Evolutionary conservation across 805 yeast species (phyloP), one percentile per base, ranked within the genome.

Genomic region (Saturnispora kantuleensis): DNA sequence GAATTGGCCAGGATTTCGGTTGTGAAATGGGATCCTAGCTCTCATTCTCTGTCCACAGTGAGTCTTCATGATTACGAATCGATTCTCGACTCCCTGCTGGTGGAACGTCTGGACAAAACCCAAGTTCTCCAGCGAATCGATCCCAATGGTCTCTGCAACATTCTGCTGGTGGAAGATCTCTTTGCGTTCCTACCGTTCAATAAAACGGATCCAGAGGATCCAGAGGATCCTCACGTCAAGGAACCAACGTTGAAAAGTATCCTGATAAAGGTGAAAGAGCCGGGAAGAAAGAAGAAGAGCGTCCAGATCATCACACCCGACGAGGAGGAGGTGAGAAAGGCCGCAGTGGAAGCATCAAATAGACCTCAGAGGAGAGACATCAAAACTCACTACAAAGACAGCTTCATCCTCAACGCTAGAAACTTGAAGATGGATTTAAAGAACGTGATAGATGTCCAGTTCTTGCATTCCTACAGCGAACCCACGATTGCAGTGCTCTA

Each of bases 61-160:
- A 84, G 95, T 41, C 66, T 93, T 42, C 98, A 93, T 64, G 87
- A 75, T 58, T 93, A 89, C 60, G 97, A 90, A 54, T 74, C 77
- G 37, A 76, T 76, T 21, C 67, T 87, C 41, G 72, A 71, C 35
- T 67, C 70, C 31, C 55, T 70, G 10, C 70, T 79, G 2, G 65
- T 71, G 39, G 77, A 71, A 43, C 62, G 62, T 17, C 52, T 61
- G 18, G 52, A 56, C 11, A 55, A 54, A 53, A 50, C 65, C 42
- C 59, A 62, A 5, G 64, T 84, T 0, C 63, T 65, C 8, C 68
- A 84, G 46, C 63, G 77, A 18, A 66, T 76, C 0, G 95, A 84
- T 46, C 85, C 95, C 0, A 70, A 68, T 42, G 67, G 68, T 26
- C 63, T 74, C 7, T 75, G 81, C 55, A 71, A 77, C 3, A 70